Evolutionary conservation across 2,329 filamentous ascomycete genomes (phyloP).

Genomic region (Coleophoma eucalyptorum): DNA sequence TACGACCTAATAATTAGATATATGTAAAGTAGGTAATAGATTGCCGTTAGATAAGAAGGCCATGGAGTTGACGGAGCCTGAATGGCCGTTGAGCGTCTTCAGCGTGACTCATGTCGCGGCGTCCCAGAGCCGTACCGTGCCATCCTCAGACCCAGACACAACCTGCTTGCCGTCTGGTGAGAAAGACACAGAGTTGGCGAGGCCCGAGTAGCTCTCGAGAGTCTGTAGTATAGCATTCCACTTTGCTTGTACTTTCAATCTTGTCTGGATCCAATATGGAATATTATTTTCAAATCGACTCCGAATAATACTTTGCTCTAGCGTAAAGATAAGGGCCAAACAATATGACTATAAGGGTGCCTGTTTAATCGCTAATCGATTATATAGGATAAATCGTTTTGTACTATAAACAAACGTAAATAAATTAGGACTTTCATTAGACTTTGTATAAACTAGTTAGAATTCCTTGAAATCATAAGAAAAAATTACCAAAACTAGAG

Average conservation of each 20-base stretch:
- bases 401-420: constrained; percentile 2
- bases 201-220: constrained; percentile 1
- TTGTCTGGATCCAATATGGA: background rate
- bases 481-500: constrained; percentile 5
- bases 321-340: no score
- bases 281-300: constrained; percentile 1
- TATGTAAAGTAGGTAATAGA: background rate
- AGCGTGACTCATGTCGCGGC: no score
- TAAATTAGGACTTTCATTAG: background rate
- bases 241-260: background rate
- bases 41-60: constrained; percentile 2
- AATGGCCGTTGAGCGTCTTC: constrained; percentile 14
- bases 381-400: constrained; percentile 2
- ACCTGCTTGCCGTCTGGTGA: no score
- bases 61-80: background rate
- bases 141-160: no score
- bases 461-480: no score
- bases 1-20: no score
- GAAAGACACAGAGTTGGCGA: background rate
- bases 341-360: constrained; percentile 25
- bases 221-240: constrained; percentile 4
- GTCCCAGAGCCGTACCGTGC: no score
- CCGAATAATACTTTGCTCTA: constrained; percentile 5
- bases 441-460: constrained; percentile 5
- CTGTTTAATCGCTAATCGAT: constrained; percentile 1